These are phyloP conservation scores for Aspergillus flavus DNA, from an alignment of 2,329 filamentous ascomycete genomes.

Conservation along the genomic window DNA sequence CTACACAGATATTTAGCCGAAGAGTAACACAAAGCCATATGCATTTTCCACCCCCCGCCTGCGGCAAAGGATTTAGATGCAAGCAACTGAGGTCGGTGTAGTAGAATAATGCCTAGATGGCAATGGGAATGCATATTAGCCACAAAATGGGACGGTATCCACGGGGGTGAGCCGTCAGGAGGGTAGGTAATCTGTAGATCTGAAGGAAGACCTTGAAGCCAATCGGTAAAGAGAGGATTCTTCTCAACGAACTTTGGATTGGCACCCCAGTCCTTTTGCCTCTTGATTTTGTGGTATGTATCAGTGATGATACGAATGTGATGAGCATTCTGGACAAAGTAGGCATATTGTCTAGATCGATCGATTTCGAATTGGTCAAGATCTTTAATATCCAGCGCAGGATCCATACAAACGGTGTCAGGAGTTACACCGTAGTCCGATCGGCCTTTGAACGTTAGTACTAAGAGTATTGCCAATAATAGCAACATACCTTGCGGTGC, in stretches of 20 bases:
- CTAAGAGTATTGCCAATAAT: neutral
- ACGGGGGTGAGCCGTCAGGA: conserved; percentile 75
- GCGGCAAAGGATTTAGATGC: conserved; percentile 71
- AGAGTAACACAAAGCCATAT: conserved; percentile 83
- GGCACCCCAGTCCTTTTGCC: conserved; percentile 80
- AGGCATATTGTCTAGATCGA: conserved; percentile 80
- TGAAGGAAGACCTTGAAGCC: conserved; percentile 74
- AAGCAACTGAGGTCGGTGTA: conserved; percentile 82
- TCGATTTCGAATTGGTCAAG: conserved; percentile 75
- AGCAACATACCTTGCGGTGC: conserved; percentile 77
- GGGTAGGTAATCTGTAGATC: conserved; percentile 80
- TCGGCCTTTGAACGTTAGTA: conserved; percentile 58
- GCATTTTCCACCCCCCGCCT: conserved; percentile 80
- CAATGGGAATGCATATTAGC: conserved; percentile 91
- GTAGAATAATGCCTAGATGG: conserved; percentile 80
- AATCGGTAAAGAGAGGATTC: conserved; percentile 74
- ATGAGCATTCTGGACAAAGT: conserved; percentile 74
- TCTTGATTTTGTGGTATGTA: conserved; percentile 72
- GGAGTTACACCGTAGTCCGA: conserved; percentile 75
- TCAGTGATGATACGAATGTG: conserved; percentile 78
- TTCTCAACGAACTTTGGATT: conserved; percentile 81
- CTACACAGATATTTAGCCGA: conserved; percentile 84
- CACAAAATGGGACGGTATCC: conserved; percentile 82
- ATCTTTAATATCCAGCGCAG: conserved; percentile 65
- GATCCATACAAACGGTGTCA: conserved; percentile 73